Evolutionary conservation across 208 protist genomes (phyloP), one percentile per base, ranked within the genome.

Genomic region (Trypanosoma lewisi): DNA sequence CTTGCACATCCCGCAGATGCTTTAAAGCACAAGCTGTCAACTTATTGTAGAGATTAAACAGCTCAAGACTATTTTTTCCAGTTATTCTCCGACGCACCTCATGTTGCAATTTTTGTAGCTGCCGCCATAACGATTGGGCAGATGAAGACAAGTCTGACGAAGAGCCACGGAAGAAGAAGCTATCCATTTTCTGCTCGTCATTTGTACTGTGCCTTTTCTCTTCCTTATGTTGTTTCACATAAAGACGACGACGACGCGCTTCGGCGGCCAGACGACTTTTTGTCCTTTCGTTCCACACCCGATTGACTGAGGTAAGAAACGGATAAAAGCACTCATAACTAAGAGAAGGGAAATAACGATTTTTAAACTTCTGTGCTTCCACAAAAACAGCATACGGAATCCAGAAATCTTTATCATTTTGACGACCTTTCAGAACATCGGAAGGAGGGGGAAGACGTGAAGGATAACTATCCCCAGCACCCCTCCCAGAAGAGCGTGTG

Each of bases 351-450:
- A 80, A 92, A 63, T 89, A 82, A 41, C 77, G 77, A 63, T 91
- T 89, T 59, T 93, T 93, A 67, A 96, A 96, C 53, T 69, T 58
- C 63, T 96, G 89, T 17, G 85, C 86, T 44, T 84, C 84, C 16
- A 78, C 67, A 73, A 93, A 90, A 28, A 92, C 75, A 27, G 63
- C 69, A 67, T 85, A 84, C 1, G 89, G 89, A 19, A 95, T 82
- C 87, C 89, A 95, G 68, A 93, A 95, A 53, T 95, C 82, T 16
- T 77, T 80, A 45, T 93, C 82, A 12, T 78, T 73, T 47, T 73
- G 77, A 7, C 86, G 83, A 34, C 83, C 78, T 51, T 83, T 70
- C n/a, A 95, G 66, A 2, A 95, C 82, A 65, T 95, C 86, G 27
- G 41, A 63, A 0, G 82, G 69, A 21, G 27, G 69, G 9, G 82